Percentiles rank a stretch among this genome's conserved stretches.
phyloP scores from a whole-genome alignment of 148 eudicot genomes.

The Polygonum maritimum region DNA sequence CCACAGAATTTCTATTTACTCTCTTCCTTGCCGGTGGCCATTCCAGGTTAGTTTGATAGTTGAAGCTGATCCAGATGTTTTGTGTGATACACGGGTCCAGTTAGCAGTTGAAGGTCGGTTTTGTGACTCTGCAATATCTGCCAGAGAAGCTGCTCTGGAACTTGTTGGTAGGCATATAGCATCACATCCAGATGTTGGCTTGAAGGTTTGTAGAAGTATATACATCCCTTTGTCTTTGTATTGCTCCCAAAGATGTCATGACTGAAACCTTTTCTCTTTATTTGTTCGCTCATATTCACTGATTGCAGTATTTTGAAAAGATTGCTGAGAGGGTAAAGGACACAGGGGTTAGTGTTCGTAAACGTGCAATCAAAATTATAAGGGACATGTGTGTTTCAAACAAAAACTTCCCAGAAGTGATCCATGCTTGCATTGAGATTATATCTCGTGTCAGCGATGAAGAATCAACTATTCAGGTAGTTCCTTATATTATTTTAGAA shows the following conservation, averaged over 20 bases:
- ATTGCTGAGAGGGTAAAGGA: conserved; percentile 89
- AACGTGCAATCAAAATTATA: conserved; percentile 92
- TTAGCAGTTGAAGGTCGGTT: conserved; percentile 95
- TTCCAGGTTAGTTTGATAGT: conserved; percentile 88
- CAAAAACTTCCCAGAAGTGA: conserved; percentile 49
- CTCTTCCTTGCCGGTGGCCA: conserved; percentile 13
- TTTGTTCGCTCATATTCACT: conserved; percentile 8
- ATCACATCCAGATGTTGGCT: conserved; percentile 96
- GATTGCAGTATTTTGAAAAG: conserved; percentile 80
- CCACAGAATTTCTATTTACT: conserved; percentile 1
- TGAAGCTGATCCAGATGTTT: conserved; percentile 98
- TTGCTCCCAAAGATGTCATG: conserved; percentile 9
- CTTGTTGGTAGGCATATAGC: conserved; percentile 97
- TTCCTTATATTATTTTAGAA: conserved; percentile 6
- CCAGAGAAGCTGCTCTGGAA: conserved; percentile 95
- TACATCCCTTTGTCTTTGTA: conserved; percentile 7
- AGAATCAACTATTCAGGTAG: conserved; percentile 96
- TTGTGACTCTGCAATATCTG: conserved; percentile 92
- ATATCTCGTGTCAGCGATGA: conserved; percentile 90
- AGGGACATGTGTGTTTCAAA: conserved; percentile 89
- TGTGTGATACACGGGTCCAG: conserved; percentile 79
- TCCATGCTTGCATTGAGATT: conserved; percentile 84
- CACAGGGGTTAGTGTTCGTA: conserved; percentile 91
- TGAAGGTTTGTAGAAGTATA: conserved; percentile 45
- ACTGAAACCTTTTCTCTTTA: conserved; percentile 4